Evolutionary conservation across 2,329 filamentous ascomycete species (phyloP).

Genomic region (Fusarium agapanthi): DNA sequence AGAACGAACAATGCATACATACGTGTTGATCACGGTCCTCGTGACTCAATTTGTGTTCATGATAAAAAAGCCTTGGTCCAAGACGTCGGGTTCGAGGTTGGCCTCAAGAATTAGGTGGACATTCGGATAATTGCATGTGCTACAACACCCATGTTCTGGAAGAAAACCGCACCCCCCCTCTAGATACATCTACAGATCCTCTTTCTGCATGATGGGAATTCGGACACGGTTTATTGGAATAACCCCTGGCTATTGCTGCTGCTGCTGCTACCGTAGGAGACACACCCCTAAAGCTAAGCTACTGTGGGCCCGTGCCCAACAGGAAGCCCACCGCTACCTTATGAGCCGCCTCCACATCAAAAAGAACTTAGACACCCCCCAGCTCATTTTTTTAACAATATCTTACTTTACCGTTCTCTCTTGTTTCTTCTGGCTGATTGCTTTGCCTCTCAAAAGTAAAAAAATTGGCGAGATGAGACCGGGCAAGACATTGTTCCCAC

Average conservation of each 20-base stretch:
- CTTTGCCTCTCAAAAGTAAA: slow-evolving; percentile 8
- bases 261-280: neutral
- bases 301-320: slow-evolving; percentile 2
- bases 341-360: slow-evolving; percentile 15
- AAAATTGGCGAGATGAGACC: slow-evolving; percentile 13
- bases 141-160: slow-evolving; percentile 17
- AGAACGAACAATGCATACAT: slow-evolving; percentile 16
- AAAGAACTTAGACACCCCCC: slow-evolving; percentile 11
- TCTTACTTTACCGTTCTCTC: neutral
- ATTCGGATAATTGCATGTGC: slow-evolving; percentile 25
- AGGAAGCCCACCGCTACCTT: neutral
- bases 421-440: neutral
- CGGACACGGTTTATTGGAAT: slow-evolving; percentile 31
- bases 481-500: slow-evolving; percentile 24
- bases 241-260: slow-evolving; percentile 23
- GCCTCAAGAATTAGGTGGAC: slow-evolving; percentile 23
- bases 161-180: slow-evolving; percentile 9
- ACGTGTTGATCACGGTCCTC: slow-evolving; percentile 21
- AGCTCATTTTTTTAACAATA: neutral
- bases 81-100: slow-evolving; percentile 7
- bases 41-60: slow-evolving; percentile 21
- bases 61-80: neutral
- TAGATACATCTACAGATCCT: neutral
- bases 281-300: slow-evolving; percentile 23
- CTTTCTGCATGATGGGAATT: slow-evolving; percentile 20